Conservation (phyloP, 495 filamentous ascomycete genomes). For the Lepraria neglecta region DNA sequence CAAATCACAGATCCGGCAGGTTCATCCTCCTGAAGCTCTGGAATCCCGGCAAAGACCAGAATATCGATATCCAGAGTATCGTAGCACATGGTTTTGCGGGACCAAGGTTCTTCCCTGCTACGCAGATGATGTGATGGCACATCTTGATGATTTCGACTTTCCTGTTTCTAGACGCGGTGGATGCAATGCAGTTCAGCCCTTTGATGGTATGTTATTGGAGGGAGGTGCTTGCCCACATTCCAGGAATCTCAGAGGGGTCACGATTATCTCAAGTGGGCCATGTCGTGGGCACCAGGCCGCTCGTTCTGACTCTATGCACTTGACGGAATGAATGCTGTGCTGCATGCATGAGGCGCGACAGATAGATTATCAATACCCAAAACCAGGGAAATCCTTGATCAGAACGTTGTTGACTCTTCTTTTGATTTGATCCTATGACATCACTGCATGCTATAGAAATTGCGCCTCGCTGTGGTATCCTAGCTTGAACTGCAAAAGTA, state of each 20-base stretch:
- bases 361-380: no score
- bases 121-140: slow-evolving; percentile 38
- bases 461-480: slow-evolving; percentile 19
- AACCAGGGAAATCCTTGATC: no score
- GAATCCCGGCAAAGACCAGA: slow-evolving; percentile 58
- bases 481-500: not conserved
- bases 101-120: slow-evolving; percentile 66
- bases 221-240: not conserved
- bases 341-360: not conserved
- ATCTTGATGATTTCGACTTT: not conserved
- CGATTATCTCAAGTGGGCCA: not conserved
- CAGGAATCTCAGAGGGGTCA: not conserved
- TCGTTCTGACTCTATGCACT: no score
- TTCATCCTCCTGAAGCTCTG: slow-evolving; percentile 83
- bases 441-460: not conserved
- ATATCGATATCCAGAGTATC: slow-evolving; percentile 83
- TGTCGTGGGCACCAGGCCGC: no score
- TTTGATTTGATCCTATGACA: not conserved
- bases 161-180: not conserved
- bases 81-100: slow-evolving; percentile 76
- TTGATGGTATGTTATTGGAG: slow-evolving; percentile 3
- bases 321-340: no score
- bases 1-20: slow-evolving; percentile 49
- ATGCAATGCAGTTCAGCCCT: not conserved
- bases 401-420: not conserved